These are phyloP conservation scores for Ustilago sp. DNA, from an alignment of 1,284 basidiomycete genomes.

Conservation along the genomic window DNA sequence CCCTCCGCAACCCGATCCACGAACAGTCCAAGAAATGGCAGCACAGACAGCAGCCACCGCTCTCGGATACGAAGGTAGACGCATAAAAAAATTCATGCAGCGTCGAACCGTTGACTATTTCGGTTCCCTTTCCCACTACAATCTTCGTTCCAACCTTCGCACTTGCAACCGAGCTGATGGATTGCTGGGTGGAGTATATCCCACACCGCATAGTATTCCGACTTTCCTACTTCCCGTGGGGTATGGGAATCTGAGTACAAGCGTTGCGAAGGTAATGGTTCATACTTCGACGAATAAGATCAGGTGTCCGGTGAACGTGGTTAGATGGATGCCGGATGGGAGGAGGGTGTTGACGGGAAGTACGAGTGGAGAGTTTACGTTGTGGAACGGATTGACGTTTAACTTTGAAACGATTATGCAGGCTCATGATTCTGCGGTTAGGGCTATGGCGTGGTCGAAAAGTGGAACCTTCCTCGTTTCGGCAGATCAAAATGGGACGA, in stretches of 20 bases:
- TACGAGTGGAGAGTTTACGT: conserved; percentile 95
- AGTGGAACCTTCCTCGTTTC: conserved; percentile 91
- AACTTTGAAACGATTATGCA: conserved; percentile 99
- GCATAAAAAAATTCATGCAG: conserved; percentile 88
- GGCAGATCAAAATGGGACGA: conserved; percentile 89
- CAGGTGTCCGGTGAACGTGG: conserved; percentile 93
- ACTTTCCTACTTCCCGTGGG: conserved; percentile 86
- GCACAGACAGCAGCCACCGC: conserved; percentile 72
- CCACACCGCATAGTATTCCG: conserved; percentile 56
- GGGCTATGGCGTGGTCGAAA: conserved; percentile 88
- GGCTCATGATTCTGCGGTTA: conserved; percentile 94
- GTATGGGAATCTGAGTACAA: conserved; percentile 88
- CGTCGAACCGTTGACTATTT: conserved; percentile 94
- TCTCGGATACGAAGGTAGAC: conserved; percentile 75
- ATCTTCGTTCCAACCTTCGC: conserved; percentile 51
- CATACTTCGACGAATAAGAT: conserved; percentile 99
- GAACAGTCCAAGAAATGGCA: conserved; percentile 80
- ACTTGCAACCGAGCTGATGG: conserved; percentile 21
- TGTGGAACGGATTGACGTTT: conserved; percentile 99
- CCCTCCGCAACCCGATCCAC: conserved; percentile 79
- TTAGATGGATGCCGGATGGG: conserved; percentile 95
- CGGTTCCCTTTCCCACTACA: conserved; percentile 85
- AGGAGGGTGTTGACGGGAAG: conserved; percentile 92
- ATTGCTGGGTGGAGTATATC: conserved; percentile 39
- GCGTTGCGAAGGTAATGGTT: conserved; percentile 92